These are phyloP conservation scores for Hygrophila difformis DNA, from an alignment of 257 asterid species.

Conservation along the genomic window DNA sequence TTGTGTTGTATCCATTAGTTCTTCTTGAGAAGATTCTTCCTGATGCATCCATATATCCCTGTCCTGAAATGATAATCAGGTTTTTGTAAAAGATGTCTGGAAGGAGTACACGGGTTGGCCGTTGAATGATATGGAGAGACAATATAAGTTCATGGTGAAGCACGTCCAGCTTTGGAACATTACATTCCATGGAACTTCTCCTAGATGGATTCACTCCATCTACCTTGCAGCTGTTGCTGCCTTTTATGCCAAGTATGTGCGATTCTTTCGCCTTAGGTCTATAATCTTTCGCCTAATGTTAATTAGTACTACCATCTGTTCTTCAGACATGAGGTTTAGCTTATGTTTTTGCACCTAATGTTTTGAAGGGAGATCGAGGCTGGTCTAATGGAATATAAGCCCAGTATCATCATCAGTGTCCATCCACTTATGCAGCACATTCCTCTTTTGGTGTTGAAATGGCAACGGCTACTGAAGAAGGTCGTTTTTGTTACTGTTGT, in stretches of 20 bases:
- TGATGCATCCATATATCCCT: not conserved
- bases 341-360: too few species aligned
- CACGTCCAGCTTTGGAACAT: constrained; percentile 92
- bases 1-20: too few species aligned
- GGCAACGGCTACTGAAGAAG: constrained; percentile 90
- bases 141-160: constrained; percentile 93
- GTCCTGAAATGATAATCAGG: constrained; percentile 26
- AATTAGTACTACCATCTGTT: too few species aligned
- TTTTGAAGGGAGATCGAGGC: constrained; percentile 81
- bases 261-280: not conserved
- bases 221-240: constrained; percentile 97
- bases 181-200: constrained; percentile 92
- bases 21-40: too few species aligned
- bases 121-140: constrained; percentile 83
- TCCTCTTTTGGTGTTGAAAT: constrained; percentile 92
- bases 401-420: constrained; percentile 89
- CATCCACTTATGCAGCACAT: constrained; percentile 99
- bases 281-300: too few species aligned
- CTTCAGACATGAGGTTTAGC: too few species aligned
- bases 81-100: constrained; percentile 90
- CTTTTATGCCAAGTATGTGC: constrained; percentile 72
- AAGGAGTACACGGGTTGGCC: constrained; percentile 98
- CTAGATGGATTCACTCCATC: constrained; percentile 77
- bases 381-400: constrained; percentile 95
- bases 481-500: constrained; percentile 87